A percentile compares a stretch with the other conserved stretches of the same genome.
Conservation (phyloP, 2,329 filamentous ascomycete genomes). For the Colletotrichum plurivorum region DNA sequence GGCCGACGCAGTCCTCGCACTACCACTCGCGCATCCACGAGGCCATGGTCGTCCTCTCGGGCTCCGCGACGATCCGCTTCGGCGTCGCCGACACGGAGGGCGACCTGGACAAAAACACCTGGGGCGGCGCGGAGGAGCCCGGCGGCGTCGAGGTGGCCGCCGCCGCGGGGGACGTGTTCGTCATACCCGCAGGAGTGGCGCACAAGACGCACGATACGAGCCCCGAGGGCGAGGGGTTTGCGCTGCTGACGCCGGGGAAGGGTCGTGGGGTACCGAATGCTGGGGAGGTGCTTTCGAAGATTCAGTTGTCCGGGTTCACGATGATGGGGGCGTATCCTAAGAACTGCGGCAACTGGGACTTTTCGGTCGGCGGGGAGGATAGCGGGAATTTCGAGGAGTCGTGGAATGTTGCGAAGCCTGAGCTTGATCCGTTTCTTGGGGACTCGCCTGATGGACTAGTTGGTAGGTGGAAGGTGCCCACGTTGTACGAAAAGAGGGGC, state of each 20-base stretch:
- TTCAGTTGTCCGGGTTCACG: conserved; percentile 51
- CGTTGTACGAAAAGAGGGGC: background rate
- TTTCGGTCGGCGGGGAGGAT: conserved; percentile 58
- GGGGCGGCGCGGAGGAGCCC: conserved; percentile 55
- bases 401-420: conserved; percentile 61
- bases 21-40: conserved; percentile 71
- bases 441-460: conserved; percentile 37
- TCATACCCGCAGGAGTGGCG: conserved; percentile 69
- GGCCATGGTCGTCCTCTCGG: conserved; percentile 69
- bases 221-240: conserved; percentile 48
- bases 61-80: conserved; percentile 66
- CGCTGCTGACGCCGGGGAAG: conserved; percentile 60
- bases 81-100: conserved; percentile 64
- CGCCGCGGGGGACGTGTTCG: conserved; percentile 68
- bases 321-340: conserved; percentile 64
- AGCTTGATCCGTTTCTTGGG: conserved; percentile 63
- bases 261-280: conserved; percentile 54
- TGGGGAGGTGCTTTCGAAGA: conserved; percentile 50
- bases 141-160: conserved; percentile 65
- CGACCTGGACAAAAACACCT: conserved; percentile 55
- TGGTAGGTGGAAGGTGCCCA: conserved; percentile 52
- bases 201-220: conserved; percentile 66
- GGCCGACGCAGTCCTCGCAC: conserved; percentile 67
- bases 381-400: conserved; percentile 52
- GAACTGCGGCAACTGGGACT: conserved; percentile 63